These are phyloP conservation scores for Talaromyces verruculosus DNA, from an alignment of 2,329 filamentous ascomycete species.

Conservation along the genomic window DNA sequence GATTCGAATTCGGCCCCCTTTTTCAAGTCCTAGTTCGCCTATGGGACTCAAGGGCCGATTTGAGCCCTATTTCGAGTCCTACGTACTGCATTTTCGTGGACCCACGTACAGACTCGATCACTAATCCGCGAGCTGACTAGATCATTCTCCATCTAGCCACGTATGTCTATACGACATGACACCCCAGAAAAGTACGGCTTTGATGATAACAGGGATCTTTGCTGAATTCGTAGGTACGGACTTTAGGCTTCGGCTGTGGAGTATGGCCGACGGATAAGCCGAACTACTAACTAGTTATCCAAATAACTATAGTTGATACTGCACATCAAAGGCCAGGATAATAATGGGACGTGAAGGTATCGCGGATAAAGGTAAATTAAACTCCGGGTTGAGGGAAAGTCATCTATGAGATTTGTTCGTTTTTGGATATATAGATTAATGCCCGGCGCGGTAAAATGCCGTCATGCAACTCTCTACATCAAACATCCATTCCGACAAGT, in stretches of 20 bases:
- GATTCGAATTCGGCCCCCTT: too few species aligned
- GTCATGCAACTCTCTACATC: too few species aligned
- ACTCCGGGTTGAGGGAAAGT: background rate
- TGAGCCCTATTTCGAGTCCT: background rate
- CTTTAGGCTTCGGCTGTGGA: background rate
- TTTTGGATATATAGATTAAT: background rate
- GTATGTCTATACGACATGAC: background rate
- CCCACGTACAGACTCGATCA: background rate
- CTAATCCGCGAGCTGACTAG: background rate
- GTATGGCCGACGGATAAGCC: background rate
- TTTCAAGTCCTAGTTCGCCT: background rate
- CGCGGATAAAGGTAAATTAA: background rate
- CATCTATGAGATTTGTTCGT: background rate
- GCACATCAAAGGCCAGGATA: too few species aligned
- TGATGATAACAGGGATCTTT: background rate
- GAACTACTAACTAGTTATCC: background rate
- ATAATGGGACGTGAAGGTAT: background rate
- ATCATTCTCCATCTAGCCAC: background rate
- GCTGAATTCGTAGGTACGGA: background rate
- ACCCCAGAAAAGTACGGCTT: background rate
- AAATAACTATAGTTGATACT: too few species aligned
- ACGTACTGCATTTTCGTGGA: too few species aligned
- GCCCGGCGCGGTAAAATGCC: too few species aligned
- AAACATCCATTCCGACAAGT: too few species aligned
- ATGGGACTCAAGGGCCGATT: background rate